Base-by-base conservation (phyloP, 179 eudicot genomes). In the Sideroxylon spinosum region DNA sequence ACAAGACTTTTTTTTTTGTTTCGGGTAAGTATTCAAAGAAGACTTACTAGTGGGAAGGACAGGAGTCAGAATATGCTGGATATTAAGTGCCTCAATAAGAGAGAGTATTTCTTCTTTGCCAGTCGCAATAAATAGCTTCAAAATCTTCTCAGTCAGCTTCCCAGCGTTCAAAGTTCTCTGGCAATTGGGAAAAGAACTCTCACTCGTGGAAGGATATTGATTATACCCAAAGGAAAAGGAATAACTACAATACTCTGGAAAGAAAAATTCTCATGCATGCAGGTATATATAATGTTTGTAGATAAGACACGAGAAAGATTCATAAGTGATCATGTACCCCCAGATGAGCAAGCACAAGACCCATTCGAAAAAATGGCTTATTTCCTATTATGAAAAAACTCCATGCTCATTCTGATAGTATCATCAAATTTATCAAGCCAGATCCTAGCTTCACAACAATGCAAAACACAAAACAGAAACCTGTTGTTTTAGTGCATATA, bases 161-260 rank as follows among this genome's bases (percentile, higher is more conserved):
- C 98, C 97, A 88, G 99, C 97, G 83, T 80, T 89, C 82, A 95
- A 73, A 25, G 94, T 93, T 88, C 86, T 86, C 99, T 95, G 91
- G 76, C 63, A 81, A 73, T 49, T 28, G 67, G 61, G 50, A 68
- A 67, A 61, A 59, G 3, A 16, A 19, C 48, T 3, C 12, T 44
- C 1, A 70, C 49, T 16, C n/a, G 9, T 19, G 32, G 4, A 53
- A 77, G 50, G 55, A 77, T 23, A 14, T n/a, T 52, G 12, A 13
- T 50, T n/a, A 50, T 7, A 50, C 57, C 19, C 0, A 2, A 12
- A 60, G 20, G 25, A 52, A 23, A 48, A 76, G 22, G 11, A 53
- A 50, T 61, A 46, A 60, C 46, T 16, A 22, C 1, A 76, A 19
- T 29, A 26, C 17, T 19, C 11, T 59, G 59, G 60, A 37, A 37